phyloP scores from a whole-genome alignment of 345 rosid species.

The Citrus sinensis region DVS_A1.0 CM039168.1:29893501-29894000 shows the following conservation, averaged over 20 bases:
- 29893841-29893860: not conserved
- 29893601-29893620: not conserved
- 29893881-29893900: not conserved
- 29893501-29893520: not conserved
- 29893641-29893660: not conserved
- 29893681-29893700: not conserved
- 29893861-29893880: not conserved
- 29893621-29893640: not conserved
- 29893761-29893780: not conserved
- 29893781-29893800: not conserved
- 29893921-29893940: not conserved
- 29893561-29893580: not conserved
- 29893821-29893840: not conserved
- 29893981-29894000: not conserved
- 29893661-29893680: not conserved
- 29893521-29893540: not conserved
- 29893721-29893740: not conserved
- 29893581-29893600: not conserved
- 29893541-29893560: not conserved
- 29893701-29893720: not conserved
- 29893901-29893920: not conserved
- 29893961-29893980: not conserved
- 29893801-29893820: no score
- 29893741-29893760: not conserved
- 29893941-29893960: not conserved